Evolutionary conservation across 164 flowering plant species (phyloP).

Genomic region (Annona squamosa): DNA sequence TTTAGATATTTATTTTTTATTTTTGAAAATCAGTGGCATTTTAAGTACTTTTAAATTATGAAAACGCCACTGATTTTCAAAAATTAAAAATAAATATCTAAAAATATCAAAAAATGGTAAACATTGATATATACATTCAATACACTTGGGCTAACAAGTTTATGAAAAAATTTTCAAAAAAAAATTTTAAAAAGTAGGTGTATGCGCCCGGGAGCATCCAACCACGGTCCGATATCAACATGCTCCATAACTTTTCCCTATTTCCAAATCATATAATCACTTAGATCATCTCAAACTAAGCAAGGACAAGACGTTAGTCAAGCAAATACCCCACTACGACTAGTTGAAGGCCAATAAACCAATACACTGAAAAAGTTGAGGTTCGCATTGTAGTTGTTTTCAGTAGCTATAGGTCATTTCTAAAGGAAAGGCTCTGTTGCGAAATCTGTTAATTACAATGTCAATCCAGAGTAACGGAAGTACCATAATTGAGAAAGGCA

Average conservation of each 20-base stretch:
- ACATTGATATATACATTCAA: too few species aligned
- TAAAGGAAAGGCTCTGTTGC: constrained; percentile 64
- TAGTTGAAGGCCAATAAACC: constrained; percentile 65
- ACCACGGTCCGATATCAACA: constrained; percentile 83
- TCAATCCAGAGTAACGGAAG: background rate
- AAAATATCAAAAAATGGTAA: too few species aligned
- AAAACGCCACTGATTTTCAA: too few species aligned
- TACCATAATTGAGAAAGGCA: background rate
- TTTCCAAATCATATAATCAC: constrained; percentile 20
- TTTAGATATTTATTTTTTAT: too few species aligned
- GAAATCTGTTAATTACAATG: constrained; percentile 60
- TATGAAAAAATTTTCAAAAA: too few species aligned
- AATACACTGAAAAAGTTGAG: constrained; percentile 84
- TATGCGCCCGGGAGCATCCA: too few species aligned
- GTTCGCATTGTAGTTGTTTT: constrained; percentile 90
- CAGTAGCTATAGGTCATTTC: constrained; percentile 81
- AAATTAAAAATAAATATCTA: too few species aligned
- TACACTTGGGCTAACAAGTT: too few species aligned
- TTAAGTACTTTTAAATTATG: too few species aligned
- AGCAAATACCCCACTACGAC: constrained; percentile 59
- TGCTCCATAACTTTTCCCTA: constrained; percentile 78
- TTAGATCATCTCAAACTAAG: constrained; percentile 10
- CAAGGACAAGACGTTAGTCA: background rate
- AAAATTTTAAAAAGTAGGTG: too few species aligned
- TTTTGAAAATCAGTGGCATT: too few species aligned